Percentiles rank a stretch among this genome's conserved stretches.
Conservation (phyloP, 495 filamentous ascomycete species). For the Aspergillus incahuasiensis region DNA sequence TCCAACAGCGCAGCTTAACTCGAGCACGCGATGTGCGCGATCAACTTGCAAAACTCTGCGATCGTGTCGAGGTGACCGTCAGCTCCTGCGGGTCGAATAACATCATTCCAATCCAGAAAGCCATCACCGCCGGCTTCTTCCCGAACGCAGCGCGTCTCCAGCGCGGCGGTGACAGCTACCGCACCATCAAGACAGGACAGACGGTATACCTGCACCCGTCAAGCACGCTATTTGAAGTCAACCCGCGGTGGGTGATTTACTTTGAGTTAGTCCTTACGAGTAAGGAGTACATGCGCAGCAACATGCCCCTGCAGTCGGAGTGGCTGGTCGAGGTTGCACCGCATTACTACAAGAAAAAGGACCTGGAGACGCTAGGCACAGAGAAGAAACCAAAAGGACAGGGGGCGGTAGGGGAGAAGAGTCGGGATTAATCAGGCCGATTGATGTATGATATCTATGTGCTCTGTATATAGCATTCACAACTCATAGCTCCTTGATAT, state of each 20-base stretch:
- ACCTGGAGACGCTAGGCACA: conserved; percentile 74
- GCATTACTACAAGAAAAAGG: conserved; percentile 92
- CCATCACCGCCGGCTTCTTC: conserved; percentile 91
- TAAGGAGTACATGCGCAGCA: conserved; percentile 89
- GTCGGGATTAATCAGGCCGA: conserved; percentile 31
- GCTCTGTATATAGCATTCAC: not conserved
- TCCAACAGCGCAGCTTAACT: conserved; percentile 81
- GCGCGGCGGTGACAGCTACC: conserved; percentile 80
- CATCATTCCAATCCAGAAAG: conserved; percentile 73
- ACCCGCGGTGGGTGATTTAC: conserved; percentile 87
- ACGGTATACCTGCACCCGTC: conserved; percentile 89
- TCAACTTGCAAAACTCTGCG: conserved; percentile 90
- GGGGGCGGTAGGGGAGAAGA: conserved; percentile 49
- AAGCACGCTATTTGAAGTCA: conserved; percentile 71
- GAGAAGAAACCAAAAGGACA: conserved; percentile 74
- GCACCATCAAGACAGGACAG: conserved; percentile 90
- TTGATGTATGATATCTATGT: not conserved
- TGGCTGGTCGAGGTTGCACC: conserved; percentile 92
- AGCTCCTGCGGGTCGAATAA: conserved; percentile 67
- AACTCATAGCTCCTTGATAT: not conserved
- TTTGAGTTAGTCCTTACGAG: conserved; percentile 90
- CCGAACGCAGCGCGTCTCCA: conserved; percentile 86
- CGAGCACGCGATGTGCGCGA: conserved; percentile 91
- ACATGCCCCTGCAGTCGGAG: conserved; percentile 76
- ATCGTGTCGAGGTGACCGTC: conserved; percentile 78